A percentile compares a stretch with the other conserved stretches of the same genome.
phyloP scores from a whole-genome alignment of 1,139 yeast species.

The Yamadazyma songkhlaensis region DNA sequence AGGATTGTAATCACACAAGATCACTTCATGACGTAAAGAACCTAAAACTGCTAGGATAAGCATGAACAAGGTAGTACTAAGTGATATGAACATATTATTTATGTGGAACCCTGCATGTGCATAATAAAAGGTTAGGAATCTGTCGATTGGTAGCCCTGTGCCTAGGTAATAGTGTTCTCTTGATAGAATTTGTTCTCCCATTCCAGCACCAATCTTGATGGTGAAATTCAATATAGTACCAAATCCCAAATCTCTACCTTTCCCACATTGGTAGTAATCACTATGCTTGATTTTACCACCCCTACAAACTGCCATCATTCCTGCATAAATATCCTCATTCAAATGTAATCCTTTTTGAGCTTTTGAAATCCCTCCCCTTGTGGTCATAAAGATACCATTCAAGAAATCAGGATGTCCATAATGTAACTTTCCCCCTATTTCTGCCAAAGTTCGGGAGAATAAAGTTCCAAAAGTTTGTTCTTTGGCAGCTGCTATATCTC shows the following conservation, averaged over 20 bases:
- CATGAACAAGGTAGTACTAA: constrained; percentile 72
- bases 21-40: constrained; percentile 58
- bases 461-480: constrained; percentile 92
- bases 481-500: constrained; percentile 92
- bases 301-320: constrained; percentile 76
- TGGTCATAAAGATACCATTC: constrained; percentile 82
- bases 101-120: constrained; percentile 93
- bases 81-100: constrained; percentile 73
- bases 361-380: constrained; percentile 87
- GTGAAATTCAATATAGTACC: constrained; percentile 82
- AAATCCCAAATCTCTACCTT: constrained; percentile 87
- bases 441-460: constrained; percentile 82
- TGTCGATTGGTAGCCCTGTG: constrained; percentile 71
- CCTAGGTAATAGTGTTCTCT: constrained; percentile 84
- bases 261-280: constrained; percentile 88
- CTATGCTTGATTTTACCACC: constrained; percentile 89
- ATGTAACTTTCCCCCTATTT: constrained; percentile 83
- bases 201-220: constrained; percentile 88
- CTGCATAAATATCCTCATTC: constrained; percentile 90
- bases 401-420: constrained; percentile 92
- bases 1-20: constrained; percentile 48
- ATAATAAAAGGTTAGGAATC: constrained; percentile 81
- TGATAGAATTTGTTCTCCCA: constrained; percentile 89
- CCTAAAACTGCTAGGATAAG: constrained; percentile 67
- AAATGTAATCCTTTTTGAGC: constrained; percentile 85